These are phyloP conservation scores for Colletotrichum salicis DNA, from an alignment of 2,329 filamentous ascomycete species.

Conservation along the genomic window DNA sequence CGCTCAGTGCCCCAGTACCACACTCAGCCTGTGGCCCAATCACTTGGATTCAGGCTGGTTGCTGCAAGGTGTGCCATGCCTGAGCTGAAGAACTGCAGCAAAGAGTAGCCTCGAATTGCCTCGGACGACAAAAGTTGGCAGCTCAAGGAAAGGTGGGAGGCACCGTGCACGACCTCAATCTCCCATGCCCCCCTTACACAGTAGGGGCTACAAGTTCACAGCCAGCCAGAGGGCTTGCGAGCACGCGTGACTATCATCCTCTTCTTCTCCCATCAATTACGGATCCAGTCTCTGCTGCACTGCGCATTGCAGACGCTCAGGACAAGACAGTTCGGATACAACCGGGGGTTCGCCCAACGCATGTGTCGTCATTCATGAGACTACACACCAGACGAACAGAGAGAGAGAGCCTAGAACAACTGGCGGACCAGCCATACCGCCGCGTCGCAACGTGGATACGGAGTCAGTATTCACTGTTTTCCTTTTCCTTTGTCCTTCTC, in stretches of 20 bases:
- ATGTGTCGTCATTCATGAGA: slow-evolving; percentile 26
- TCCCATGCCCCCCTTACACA: background rate
- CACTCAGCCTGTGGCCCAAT: slow-evolving; percentile 18
- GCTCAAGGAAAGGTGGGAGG: background rate
- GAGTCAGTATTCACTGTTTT: background rate
- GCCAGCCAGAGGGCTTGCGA: background rate
- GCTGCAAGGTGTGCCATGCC: slow-evolving; percentile 23
- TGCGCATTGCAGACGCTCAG: background rate
- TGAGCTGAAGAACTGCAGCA: slow-evolving; percentile 5
- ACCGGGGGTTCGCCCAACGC: slow-evolving; percentile 16
- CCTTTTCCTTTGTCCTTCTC: background rate
- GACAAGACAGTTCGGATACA: slow-evolving; percentile 8
- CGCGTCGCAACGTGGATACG: background rate
- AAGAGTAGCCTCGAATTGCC: slow-evolving; percentile 1
- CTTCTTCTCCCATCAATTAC: background rate
- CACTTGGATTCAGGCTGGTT: background rate
- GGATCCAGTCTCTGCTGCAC: background rate
- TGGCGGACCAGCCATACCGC: background rate
- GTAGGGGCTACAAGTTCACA: too few species aligned
- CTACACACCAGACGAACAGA: slow-evolving; percentile 7
- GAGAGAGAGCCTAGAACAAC: background rate
- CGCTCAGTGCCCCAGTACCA: background rate
- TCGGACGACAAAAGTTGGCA: background rate
- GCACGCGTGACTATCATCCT: background rate
- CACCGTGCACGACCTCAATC: background rate